Evolutionary conservation across 2,329 filamentous ascomycete genomes (phyloP).

Genomic region (Exophiala alcalophila): DNA sequence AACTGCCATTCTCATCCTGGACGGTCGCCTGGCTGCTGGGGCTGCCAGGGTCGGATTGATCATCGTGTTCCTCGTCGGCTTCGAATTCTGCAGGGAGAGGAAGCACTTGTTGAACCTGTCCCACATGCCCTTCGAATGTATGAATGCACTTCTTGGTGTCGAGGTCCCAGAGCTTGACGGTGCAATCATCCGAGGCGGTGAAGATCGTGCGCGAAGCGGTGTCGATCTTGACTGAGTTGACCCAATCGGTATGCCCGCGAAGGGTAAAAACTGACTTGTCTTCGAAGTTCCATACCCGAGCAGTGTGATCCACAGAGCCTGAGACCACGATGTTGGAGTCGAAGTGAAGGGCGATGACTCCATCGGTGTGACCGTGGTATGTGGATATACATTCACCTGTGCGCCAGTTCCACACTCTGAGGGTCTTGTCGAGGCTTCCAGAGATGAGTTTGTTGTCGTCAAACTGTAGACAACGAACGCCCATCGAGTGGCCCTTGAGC

Average conservation of each 20-base stretch:
- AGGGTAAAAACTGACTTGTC: conserved; percentile 77
- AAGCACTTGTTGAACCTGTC: conserved; percentile 89
- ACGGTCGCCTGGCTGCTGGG: conserved; percentile 22
- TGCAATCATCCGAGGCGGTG: conserved; percentile 90
- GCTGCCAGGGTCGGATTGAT: conserved; percentile 24
- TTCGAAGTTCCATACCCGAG: conserved; percentile 90
- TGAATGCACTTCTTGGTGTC: conserved; percentile 75
- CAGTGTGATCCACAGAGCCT: conserved; percentile 81
- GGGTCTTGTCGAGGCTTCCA: conserved; percentile 79
- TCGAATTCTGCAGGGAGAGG: conserved; percentile 84
- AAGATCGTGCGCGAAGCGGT: conserved; percentile 77
- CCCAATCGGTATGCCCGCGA: conserved; percentile 86
- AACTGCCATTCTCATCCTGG: conserved; percentile 14
- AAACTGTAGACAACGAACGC: conserved; percentile 87
- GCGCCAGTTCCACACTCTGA: conserved; percentile 96
- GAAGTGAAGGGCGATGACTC: conserved; percentile 85
- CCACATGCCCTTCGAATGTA: conserved; percentile 83
- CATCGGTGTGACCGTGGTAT: conserved; percentile 72
- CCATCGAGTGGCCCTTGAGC: conserved; percentile 73
- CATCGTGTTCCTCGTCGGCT: conserved; percentile 61
- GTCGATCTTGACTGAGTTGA: conserved; percentile 92
- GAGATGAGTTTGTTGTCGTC: conserved; percentile 89
- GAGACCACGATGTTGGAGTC: conserved; percentile 80
- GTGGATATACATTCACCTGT: conserved; percentile 84
- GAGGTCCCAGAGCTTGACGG: conserved; percentile 87